phyloP scores from a whole-genome alignment of 2,329 filamentous ascomycete genomes.

The Ambrosiella cleistominuta region DNA sequence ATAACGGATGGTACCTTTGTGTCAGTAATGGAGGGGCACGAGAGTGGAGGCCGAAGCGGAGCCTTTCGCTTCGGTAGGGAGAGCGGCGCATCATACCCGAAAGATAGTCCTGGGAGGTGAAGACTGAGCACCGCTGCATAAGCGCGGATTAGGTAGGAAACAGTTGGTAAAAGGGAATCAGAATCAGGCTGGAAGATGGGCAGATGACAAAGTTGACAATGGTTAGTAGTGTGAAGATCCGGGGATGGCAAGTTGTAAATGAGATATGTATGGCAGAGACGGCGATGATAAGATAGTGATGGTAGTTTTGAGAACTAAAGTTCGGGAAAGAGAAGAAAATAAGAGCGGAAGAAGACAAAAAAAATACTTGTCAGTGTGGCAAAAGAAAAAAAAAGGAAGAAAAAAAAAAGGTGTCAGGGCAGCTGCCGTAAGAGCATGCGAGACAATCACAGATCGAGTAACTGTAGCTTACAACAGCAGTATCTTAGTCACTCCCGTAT shows the following conservation, averaged over 20 bases:
- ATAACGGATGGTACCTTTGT: slow-evolving; percentile 1
- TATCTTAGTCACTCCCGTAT: not conserved
- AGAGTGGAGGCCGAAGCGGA: slow-evolving; percentile 2
- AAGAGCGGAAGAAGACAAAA: slow-evolving; percentile 1
- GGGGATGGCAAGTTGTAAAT: slow-evolving; percentile 1
- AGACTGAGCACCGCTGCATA: slow-evolving; percentile 70
- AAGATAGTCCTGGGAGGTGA: slow-evolving; percentile 76
- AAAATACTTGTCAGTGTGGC: not conserved
- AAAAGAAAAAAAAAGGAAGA: not conserved
- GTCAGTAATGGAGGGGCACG: slow-evolving; percentile 9
- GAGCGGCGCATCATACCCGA: slow-evolving; percentile 38
- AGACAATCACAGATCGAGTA: slow-evolving; percentile 2
- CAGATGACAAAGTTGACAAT: not conserved
- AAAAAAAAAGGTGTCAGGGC: slow-evolving; percentile 7
- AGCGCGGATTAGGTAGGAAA: slow-evolving; percentile 39
- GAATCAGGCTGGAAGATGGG: slow-evolving; percentile 12
- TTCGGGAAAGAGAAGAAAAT: slow-evolving; percentile 3
- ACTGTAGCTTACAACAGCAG: not conserved
- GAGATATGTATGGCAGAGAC: slow-evolving; percentile 4
- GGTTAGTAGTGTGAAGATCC: not conserved
- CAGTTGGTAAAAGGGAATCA: slow-evolving; percentile 19
- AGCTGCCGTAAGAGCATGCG: not conserved
- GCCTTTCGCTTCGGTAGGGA: slow-evolving; percentile 1
- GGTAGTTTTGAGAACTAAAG: slow-evolving; percentile 7
- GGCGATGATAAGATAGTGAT: slow-evolving; percentile 1